Evolutionary conservation across 306 rosid species (phyloP), one percentile per base, ranked within the genome.

Genomic region (Quercus glauca): DNA sequence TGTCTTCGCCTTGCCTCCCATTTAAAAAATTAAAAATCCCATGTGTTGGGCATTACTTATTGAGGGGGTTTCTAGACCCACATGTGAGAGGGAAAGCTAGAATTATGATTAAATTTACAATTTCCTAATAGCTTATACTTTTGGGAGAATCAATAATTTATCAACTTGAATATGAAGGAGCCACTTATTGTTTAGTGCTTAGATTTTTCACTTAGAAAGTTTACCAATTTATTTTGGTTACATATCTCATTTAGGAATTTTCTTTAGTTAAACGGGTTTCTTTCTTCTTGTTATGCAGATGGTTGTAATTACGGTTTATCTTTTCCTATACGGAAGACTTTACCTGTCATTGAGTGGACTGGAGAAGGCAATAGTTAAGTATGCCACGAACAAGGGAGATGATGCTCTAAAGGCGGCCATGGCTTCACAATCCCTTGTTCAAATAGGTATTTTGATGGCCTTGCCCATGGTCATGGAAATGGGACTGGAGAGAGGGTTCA

Each of bases 381-480:
- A 26, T 69, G 94, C 99, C 3, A 88, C 58, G 78, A 80, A 89
- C 81, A 89, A 59, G 77, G 98, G 99, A 77, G 82, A 89, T 51
- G 74, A 79, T 53, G 78, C 91, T 55, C 88, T 95, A 59, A 84
- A 82, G 87, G 84, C 94, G 29, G 95, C 96, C 41, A 73, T 95
- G 88, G 91, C 96, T 76, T 95, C 98, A 5, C 98, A 93, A 76
- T 90, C 98, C 55, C 56, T 90, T 84, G 93, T 95, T 72, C 99
- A 95, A 78, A 78, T 95, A 80, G 99, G 98, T 76, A 82, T 95
- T 49, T 59, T 95, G 61, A 95, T 89, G 87, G 88, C 98, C 74
- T 70, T 95, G 83, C 99, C 99, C 85, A 95, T 95, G 99, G 35
- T 93, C 82, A 95, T 95, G 99, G 99, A 95, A 86, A 93, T 95